These are phyloP conservation scores for Daldinia grandis DNA, from an alignment of 495 filamentous ascomycete genomes.

Conservation along the genomic window DNA sequence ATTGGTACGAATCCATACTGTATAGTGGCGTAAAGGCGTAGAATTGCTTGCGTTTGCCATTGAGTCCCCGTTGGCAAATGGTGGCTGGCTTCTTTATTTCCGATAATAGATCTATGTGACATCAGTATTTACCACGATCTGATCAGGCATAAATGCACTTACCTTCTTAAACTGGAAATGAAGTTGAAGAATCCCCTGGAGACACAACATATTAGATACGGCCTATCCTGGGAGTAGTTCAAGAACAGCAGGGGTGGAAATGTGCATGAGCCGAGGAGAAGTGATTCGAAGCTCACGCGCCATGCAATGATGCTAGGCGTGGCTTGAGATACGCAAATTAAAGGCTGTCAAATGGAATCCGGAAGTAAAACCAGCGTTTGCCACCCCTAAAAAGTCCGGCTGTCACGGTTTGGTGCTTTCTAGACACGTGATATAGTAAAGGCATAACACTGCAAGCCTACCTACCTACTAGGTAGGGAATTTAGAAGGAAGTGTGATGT, in stretches of 20 bases:
- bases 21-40: neutral
- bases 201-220: conserved; percentile 38
- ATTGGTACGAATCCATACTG: conserved; percentile 7
- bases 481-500: conserved; percentile 10
- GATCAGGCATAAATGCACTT: conserved; percentile 14
- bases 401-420: neutral
- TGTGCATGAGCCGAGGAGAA: conserved; percentile 19
- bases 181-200: conserved; percentile 90
- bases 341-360: conserved; percentile 13
- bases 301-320: conserved; percentile 25
- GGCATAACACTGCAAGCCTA: neutral
- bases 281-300: conserved; percentile 27
- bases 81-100: conserved; percentile 56
- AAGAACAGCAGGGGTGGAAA: conserved; percentile 19
- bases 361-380: conserved; percentile 4
- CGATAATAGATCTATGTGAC: conserved; percentile 69
- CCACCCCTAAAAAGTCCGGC: neutral
- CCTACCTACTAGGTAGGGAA: neutral
- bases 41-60: neutral
- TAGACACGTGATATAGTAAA: conserved; percentile 14
- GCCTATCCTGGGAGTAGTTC: conserved; percentile 12
- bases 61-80: conserved; percentile 16
- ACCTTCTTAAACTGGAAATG: conserved; percentile 98
- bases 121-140: conserved; percentile 46
- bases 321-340: conserved; percentile 31